phyloP scores from a whole-genome alignment of 1,284 basidiomycete genomes.

The Volvariella volvacea region DNA sequence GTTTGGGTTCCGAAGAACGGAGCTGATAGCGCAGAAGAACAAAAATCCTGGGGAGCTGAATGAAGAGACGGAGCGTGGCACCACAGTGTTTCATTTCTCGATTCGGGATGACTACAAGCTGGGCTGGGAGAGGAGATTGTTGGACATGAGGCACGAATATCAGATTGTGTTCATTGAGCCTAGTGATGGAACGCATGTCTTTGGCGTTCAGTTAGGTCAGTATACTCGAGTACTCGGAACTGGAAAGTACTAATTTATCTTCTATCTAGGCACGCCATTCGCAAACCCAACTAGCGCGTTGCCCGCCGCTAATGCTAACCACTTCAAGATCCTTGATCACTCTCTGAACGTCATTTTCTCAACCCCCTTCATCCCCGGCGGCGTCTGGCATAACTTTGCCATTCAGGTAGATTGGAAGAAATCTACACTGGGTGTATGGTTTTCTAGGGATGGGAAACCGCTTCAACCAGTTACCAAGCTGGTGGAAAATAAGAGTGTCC shows the following conservation, averaged over 20 bases:
- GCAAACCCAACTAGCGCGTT: constrained; percentile 39
- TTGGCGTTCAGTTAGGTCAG: constrained; percentile 48
- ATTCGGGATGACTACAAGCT: constrained; percentile 30
- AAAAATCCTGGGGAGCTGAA: constrained; percentile 32
- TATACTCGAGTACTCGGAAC: constrained; percentile 1
- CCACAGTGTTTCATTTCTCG: constrained; percentile 50
- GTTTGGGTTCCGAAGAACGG: constrained; percentile 51
- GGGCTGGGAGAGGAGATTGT: constrained; percentile 16
- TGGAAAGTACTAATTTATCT: constrained; percentile 1
- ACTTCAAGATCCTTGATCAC: constrained; percentile 48
- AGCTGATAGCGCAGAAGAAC: constrained; percentile 44
- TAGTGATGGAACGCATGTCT: constrained; percentile 49
- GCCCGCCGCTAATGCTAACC: constrained; percentile 32
- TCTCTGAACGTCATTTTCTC: constrained; percentile 42
- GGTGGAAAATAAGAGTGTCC: constrained; percentile 32
- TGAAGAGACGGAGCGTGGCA: constrained; percentile 33
- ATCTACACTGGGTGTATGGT: constrained; percentile 41
- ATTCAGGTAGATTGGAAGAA: constrained; percentile 50
- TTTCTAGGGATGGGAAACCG: constrained; percentile 33
- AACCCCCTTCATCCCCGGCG: constrained; percentile 34
- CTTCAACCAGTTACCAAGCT: constrained; percentile 35
- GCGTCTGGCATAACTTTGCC: constrained; percentile 55
- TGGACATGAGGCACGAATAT: constrained; percentile 54
- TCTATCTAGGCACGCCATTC: constrained; percentile 42
- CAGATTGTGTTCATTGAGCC: constrained; percentile 60